A percentile compares a stretch with the other conserved stretches of the same genome.
These are phyloP conservation scores for Carex cristatella DNA, from an alignment of 176 grass and related monocot species.

Conservation along the genomic window DNA sequence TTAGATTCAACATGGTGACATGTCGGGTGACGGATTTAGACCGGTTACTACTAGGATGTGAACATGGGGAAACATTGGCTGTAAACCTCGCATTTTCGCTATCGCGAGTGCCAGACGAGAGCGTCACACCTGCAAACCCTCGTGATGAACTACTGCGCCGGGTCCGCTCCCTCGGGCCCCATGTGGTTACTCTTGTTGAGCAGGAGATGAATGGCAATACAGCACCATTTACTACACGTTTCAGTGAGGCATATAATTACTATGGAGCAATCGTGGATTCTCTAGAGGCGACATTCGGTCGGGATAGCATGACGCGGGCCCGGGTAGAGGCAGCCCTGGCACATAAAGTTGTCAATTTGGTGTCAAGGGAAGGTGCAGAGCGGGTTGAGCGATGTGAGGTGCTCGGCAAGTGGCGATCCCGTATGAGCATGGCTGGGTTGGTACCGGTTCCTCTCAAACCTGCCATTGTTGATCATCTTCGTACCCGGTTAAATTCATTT, in stretches of 20 bases:
- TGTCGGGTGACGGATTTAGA: constrained; percentile 54
- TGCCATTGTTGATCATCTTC: constrained; percentile 43
- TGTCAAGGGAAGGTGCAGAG: constrained; percentile 60
- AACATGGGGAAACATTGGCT: constrained; percentile 52
- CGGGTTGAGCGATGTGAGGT: constrained; percentile 82
- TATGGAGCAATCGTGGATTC: constrained; percentile 68
- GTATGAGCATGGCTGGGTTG: constrained; percentile 86
- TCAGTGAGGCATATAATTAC: constrained; percentile 60
- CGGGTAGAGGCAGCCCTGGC: constrained; percentile 50
- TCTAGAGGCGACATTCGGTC: constrained; percentile 33
- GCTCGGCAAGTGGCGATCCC: constrained; percentile 75
- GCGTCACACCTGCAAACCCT: constrained; percentile 80
- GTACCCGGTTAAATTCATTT: constrained; percentile 13
- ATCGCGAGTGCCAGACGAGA: constrained; percentile 76
- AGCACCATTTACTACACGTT: constrained; percentile 57
- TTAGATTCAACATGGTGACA: constrained; percentile 45
- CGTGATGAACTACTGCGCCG: constrained; percentile 83
- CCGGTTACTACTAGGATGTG: constrained; percentile 36
- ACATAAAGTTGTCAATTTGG: constrained; percentile 53
- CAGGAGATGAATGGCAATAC: constrained; percentile 88
- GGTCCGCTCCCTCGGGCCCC: constrained; percentile 60
- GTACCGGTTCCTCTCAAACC: constrained; percentile 28
- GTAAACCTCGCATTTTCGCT: constrained; percentile 83
- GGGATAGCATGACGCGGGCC: constrained; percentile 32
- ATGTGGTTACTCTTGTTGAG: constrained; percentile 62